These are phyloP conservation scores for Lasiodiplodia theobromae DNA, from an alignment of 2,329 filamentous ascomycete genomes.

Conservation along the genomic window DNA sequence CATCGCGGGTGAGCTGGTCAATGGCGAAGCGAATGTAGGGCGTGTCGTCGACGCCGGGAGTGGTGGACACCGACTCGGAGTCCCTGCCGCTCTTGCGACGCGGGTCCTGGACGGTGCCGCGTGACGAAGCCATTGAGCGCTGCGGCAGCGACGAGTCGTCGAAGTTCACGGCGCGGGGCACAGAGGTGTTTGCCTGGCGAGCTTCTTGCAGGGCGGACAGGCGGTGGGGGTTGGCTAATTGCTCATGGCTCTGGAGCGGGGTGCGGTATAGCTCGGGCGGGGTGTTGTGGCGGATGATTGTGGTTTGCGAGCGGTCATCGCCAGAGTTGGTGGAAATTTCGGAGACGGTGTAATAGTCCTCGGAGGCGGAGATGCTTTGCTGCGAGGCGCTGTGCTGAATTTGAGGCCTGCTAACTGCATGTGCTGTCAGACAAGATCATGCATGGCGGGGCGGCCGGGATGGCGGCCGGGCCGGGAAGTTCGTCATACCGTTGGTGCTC, in stretches of 20 bases:
- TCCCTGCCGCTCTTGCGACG: constrained; percentile 34
- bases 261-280: constrained; percentile 45
- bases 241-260: constrained; percentile 48
- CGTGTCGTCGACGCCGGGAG: constrained; percentile 79
- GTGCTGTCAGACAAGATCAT: constrained; percentile 19
- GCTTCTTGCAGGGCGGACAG: constrained; percentile 26
- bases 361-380: constrained; percentile 57
- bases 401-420: constrained; percentile 48
- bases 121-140: constrained; percentile 12
- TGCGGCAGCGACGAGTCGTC: constrained; percentile 34
- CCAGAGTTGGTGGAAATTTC: constrained; percentile 45
- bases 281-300: constrained; percentile 39
- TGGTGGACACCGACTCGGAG: constrained; percentile 44
- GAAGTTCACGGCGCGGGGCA: constrained; percentile 40
- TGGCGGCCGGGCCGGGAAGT: not conserved
- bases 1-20: constrained; percentile 80
- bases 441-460: constrained; percentile 8
- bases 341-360: constrained; percentile 58
- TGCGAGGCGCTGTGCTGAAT: constrained; percentile 51
- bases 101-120: constrained; percentile 12
- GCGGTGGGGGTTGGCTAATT: constrained; percentile 33
- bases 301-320: constrained; percentile 41
- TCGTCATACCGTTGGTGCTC: constrained; percentile 32
- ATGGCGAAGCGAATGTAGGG: constrained; percentile 91
- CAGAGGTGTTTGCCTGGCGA: not conserved